Base-by-base conservation (phyloP, 73 alveolate genomes). In the Paramecium bursaria region DNA sequence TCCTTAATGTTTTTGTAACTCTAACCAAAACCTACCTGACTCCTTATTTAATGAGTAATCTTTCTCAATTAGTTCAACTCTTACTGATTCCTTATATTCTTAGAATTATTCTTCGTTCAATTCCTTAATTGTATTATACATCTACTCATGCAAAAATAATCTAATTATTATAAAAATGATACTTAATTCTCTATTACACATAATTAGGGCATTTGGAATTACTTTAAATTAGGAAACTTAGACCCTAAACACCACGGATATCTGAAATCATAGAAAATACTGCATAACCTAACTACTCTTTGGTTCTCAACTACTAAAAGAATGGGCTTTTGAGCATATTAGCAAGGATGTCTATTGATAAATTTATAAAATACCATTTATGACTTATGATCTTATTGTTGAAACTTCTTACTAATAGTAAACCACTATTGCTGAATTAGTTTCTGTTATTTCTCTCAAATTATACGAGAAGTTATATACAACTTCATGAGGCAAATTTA, bases 311-410 rank as follows among this genome's bases (percentile, higher is more conserved):
- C 44, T 77, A 35, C n/a, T 60, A 48, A 46, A 77, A 77, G 39
- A 77, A 77, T 6, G 88, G 88, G 6, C 73, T 77, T 39, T 77
- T 77, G 21, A 77, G 50, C 0, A 77, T 77, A 51, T 77, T 51
- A 1, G 88, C 73, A 27, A 77, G 54, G 11, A 77, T 19, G 42
- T 77, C 48, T 27, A 53, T 17, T 21, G 25, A 15, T 15, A 53
- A 27, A n/a, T n/a, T n/a, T n/a, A n/a, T n/a, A n/a, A n/a, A n/a
- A n/a, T n/a, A n/a, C n/a, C n/a, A n/a, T n/a, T n/a, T n/a, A n/a
- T n/a, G n/a, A n/a, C n/a, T n/a, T n/a, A n/a, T n/a, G n/a, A n/a
- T n/a, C n/a, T n/a, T n/a, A n/a, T n/a, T n/a, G n/a, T n/a, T n/a
- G n/a, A n/a, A n/a, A n/a, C n/a, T n/a, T n/a, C n/a, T n/a, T n/a